Conservation (phyloP, 768 basidiomycete species). For the Boletus pseudopeckii region DNA sequence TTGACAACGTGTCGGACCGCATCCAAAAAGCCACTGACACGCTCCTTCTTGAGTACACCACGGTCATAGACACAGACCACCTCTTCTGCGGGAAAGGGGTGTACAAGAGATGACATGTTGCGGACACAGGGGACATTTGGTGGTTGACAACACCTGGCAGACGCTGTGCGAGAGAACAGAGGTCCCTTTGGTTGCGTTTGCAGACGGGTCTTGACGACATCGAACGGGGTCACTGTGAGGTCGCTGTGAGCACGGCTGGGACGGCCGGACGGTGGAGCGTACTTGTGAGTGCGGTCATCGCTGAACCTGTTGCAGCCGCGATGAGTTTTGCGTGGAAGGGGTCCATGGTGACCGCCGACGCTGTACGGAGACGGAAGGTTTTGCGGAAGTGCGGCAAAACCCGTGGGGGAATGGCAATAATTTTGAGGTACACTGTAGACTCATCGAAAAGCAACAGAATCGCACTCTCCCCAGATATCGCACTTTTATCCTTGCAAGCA, state of each 20-base stretch:
- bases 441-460: constrained; percentile 2
- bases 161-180: constrained; percentile 52
- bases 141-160: constrained; percentile 70
- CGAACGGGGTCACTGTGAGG: constrained; percentile 94
- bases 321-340: constrained; percentile 74
- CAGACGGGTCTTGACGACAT: constrained; percentile 93
- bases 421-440: neutral
- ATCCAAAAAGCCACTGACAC: constrained; percentile 82
- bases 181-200: constrained; percentile 79
- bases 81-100: constrained; percentile 52
- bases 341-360: constrained; percentile 42
- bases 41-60: constrained; percentile 64
- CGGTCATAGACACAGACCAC: constrained; percentile 80
- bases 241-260: constrained; percentile 6
- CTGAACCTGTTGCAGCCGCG: constrained; percentile 76
- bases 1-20: constrained; percentile 76
- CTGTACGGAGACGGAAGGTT: neutral
- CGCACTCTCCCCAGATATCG: neutral
- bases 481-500: too few species aligned
- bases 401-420: constrained; percentile 11
- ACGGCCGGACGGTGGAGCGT: constrained; percentile 22
- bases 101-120: constrained; percentile 71
- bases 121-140: constrained; percentile 53
- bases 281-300: constrained; percentile 83
- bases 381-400: constrained; percentile 19